These are phyloP conservation scores for Heterobasidion parviporum DNA, from an alignment of 1,284 basidiomycete genomes.

Conservation along the genomic window DNA sequence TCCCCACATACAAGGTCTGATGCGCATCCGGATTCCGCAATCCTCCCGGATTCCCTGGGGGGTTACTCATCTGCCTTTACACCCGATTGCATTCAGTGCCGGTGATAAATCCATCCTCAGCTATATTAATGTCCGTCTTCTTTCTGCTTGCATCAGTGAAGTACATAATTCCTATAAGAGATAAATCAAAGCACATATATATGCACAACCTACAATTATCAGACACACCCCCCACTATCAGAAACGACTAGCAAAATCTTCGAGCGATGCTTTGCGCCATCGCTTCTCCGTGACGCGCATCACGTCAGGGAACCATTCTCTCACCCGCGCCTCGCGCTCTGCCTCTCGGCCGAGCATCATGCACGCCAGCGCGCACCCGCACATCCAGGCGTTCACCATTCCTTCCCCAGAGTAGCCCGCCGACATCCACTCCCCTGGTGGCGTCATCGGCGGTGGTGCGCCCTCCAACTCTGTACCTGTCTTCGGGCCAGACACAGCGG, in stretches of 20 bases:
- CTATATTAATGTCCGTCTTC: too few species aligned
- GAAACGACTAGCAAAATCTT: slow-evolving; percentile 14
- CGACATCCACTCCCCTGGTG: slow-evolving; percentile 39
- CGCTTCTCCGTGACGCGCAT: slow-evolving; percentile 42
- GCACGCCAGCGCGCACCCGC: slow-evolving; percentile 44
- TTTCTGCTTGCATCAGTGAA: too few species aligned
- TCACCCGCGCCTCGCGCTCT: slow-evolving; percentile 21
- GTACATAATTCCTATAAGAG: too few species aligned
- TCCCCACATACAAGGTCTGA: too few species aligned
- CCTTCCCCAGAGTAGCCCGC: slow-evolving; percentile 61
- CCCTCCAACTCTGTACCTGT: background rate
- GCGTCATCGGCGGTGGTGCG: slow-evolving; percentile 10
- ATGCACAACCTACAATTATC: too few species aligned
- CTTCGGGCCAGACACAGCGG: background rate
- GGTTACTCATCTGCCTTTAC: too few species aligned
- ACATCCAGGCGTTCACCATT: slow-evolving; percentile 60
- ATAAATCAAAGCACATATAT: too few species aligned
- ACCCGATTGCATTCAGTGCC: too few species aligned
- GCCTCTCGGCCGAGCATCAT: slow-evolving; percentile 39
- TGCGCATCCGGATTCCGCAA: too few species aligned
- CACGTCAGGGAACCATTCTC: slow-evolving; percentile 41
- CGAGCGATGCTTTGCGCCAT: slow-evolving; percentile 33
- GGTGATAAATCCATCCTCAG: too few species aligned
- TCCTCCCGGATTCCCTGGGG: too few species aligned
- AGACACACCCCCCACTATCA: too few species aligned